Evolutionary conservation across 2,329 filamentous ascomycete genomes (phyloP).

Genomic region (Amauroascus verrucosus): DNA sequence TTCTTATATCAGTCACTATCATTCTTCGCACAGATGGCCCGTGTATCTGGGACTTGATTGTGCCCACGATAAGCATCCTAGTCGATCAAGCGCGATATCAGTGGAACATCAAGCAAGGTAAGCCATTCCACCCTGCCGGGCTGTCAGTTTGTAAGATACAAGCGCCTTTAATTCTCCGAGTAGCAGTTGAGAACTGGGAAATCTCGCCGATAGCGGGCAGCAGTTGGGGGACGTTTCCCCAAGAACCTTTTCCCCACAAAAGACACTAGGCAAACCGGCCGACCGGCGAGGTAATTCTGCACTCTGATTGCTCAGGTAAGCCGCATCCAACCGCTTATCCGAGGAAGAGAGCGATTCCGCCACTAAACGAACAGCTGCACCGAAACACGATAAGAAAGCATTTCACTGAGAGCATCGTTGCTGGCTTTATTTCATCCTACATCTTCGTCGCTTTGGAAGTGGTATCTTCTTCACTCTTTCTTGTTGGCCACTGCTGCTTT

Average conservation of each 20-base stretch:
- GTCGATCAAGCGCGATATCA: too few relatives aligned
- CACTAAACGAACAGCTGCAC: background rate
- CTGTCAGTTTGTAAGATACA: too few relatives aligned
- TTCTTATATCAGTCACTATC: too few relatives aligned
- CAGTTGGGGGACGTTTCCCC: background rate
- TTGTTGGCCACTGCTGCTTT: background rate
- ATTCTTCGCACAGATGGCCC: too few relatives aligned
- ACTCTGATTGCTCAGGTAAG: slow-evolving; percentile 11
- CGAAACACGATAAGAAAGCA: background rate
- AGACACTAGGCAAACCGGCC: background rate
- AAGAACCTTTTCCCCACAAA: background rate
- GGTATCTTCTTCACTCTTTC: background rate
- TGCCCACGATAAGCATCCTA: too few relatives aligned
- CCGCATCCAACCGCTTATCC: slow-evolving; percentile 13
- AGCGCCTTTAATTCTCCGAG: too few relatives aligned
- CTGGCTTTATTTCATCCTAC: background rate
- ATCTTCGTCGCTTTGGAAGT: background rate
- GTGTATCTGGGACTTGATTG: too few relatives aligned
- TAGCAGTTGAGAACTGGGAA: background rate
- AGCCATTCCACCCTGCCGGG: too few relatives aligned
- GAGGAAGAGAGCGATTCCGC: slow-evolving; percentile 2
- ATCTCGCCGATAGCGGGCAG: background rate
- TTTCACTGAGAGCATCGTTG: background rate
- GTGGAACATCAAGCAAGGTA: too few relatives aligned
- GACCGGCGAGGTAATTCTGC: background rate